Evolutionary conservation across 306 rosid genomes (phyloP).

Genomic region (Delonix regia): DNA sequence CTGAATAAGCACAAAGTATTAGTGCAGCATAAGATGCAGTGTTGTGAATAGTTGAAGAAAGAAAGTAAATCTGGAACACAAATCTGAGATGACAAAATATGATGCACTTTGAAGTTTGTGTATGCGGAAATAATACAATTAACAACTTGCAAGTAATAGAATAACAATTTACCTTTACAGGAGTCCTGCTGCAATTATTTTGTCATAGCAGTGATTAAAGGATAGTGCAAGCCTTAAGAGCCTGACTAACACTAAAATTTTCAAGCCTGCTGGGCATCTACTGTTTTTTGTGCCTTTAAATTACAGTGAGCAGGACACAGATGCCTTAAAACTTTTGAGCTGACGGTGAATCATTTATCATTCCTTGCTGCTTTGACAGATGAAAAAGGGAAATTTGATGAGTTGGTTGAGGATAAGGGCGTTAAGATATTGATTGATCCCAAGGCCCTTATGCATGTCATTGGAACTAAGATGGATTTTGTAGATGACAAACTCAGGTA

Average conservation of each 20-base stretch:
- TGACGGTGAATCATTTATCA: background rate
- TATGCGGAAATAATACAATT: background rate
- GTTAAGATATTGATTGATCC: constrained; percentile 93
- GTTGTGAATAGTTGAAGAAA: background rate
- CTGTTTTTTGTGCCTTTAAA: background rate
- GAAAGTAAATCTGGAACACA: background rate
- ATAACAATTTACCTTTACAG: background rate
- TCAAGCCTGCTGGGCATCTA: background rate
- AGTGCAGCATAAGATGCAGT: background rate
- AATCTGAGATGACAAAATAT: constrained; percentile 2
- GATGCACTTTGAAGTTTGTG: background rate
- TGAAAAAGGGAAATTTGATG: constrained; percentile 93
- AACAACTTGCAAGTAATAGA: background rate
- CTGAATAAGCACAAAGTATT: background rate
- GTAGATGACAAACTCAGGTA: constrained; percentile 95
- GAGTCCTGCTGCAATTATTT: background rate
- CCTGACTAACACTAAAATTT: background rate
- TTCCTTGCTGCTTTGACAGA: constrained; percentile 52
- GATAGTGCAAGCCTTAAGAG: background rate
- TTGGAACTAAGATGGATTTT: constrained; percentile 97
- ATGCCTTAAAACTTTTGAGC: background rate
- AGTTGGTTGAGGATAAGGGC: constrained; percentile 88
- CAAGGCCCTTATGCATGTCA: constrained; percentile 96
- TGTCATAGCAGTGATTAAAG: background rate
- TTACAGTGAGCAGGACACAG: constrained; percentile 8